phyloP scores from a whole-genome alignment of 1,284 basidiomycete species.

The Ceratobasidium sp. region DNA sequence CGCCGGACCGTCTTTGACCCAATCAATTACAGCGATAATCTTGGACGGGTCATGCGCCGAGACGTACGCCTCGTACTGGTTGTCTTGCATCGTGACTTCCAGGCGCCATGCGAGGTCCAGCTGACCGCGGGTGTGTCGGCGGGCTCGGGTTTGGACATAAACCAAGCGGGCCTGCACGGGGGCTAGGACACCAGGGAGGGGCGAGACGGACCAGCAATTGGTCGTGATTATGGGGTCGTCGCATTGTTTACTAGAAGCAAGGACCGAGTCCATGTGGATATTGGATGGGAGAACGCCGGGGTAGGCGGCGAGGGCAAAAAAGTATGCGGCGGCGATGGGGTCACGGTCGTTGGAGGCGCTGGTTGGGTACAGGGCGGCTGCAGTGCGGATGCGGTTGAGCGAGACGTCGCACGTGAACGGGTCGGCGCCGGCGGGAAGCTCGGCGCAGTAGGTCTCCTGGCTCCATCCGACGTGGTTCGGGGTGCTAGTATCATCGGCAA shows the following conservation, averaged over 20 bases:
- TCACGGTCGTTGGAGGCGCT: slow-evolving; percentile 55
- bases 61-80: slow-evolving; percentile 46
- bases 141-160: slow-evolving; percentile 41
- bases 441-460: slow-evolving; percentile 36
- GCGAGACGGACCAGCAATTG: slow-evolving; percentile 53
- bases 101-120: slow-evolving; percentile 46
- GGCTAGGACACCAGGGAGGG: slow-evolving; percentile 13
- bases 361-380: background rate
- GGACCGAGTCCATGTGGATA: slow-evolving; percentile 64
- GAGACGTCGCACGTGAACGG: slow-evolving; percentile 64
- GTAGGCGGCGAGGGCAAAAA: slow-evolving; percentile 80
- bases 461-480: background rate
- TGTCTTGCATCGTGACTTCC: slow-evolving; percentile 44
- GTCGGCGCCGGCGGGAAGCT: slow-evolving; percentile 55
- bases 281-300: slow-evolving; percentile 63
- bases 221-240: slow-evolving; percentile 57
- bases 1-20: slow-evolving; percentile 45
- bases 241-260: slow-evolving; percentile 58
- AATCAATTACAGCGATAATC: slow-evolving; percentile 45
- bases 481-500: background rate
- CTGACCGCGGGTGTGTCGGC: background rate
- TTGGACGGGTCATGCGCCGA: slow-evolving; percentile 42
- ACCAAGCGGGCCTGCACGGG: slow-evolving; percentile 42
- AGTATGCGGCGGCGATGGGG: slow-evolving; percentile 68
- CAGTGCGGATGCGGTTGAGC: slow-evolving; percentile 4